phyloP scores from a whole-genome alignment of 2,329 filamentous ascomycete genomes.

The Alternaria hordeiaustralica region DNA sequence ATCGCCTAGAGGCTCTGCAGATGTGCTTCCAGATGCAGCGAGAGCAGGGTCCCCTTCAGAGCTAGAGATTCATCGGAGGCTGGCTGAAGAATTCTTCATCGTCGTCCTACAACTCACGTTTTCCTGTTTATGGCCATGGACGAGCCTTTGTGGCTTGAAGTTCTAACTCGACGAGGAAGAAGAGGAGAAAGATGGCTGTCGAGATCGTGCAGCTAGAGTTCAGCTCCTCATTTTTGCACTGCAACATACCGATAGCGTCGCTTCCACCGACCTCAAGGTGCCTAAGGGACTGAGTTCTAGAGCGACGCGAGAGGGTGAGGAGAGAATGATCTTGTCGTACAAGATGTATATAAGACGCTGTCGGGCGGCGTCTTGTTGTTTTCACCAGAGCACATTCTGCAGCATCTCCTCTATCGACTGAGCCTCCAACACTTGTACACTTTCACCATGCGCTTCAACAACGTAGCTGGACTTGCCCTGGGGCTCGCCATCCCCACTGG shows the following conservation, averaged over 20 bases:
- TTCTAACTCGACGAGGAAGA: not conserved
- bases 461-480: not conserved
- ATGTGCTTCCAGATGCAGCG: not conserved
- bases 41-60: not conserved
- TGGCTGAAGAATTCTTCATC: not conserved
- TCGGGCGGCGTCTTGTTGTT: no score
- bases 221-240: not conserved
- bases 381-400: not conserved
- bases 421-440: not conserved
- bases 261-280: not conserved
- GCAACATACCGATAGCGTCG: not conserved
- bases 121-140: not conserved
- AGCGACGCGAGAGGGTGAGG: not conserved
- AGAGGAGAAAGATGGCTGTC: not conserved
- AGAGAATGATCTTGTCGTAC: no score
- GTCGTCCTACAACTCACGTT: not conserved
- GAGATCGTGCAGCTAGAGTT: not conserved
- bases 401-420: not conserved
- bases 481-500: not conserved
- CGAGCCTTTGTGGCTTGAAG: not conserved
- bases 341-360: not conserved
- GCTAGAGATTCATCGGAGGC: not conserved
- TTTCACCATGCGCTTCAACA: not conserved
- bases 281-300: not conserved
- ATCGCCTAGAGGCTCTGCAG: not conserved